Base-by-base conservation (phyloP, 257 asterid species). In the Solanum appendiculatum region DNA sequence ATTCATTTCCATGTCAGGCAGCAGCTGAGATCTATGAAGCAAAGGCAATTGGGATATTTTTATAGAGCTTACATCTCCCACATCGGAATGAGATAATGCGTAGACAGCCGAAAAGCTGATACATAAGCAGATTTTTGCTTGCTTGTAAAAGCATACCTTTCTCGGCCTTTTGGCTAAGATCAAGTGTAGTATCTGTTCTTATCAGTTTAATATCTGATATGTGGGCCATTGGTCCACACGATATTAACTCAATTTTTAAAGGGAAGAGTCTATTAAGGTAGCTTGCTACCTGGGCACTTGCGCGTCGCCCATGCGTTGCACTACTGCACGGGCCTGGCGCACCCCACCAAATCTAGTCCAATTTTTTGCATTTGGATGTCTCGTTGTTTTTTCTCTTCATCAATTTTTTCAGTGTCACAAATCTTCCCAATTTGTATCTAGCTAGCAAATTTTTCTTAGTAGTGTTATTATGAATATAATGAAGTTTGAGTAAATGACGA, bases 131-230 rank as follows among this genome's bases (percentile, higher is more conserved):
- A 29, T 14, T 1, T 15, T 31, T 2, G 1, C 15, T 68, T 0
- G 0, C 0, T 0, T 0, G 6, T 0, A 34, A 29, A 14, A 15
- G 1, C 94, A 93, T 92, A 91, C 93, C 93, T 92, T 91, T 91
- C 93, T 92, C 93, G 91, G 94, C 93, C 95, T 91, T 93, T 88
- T 88, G 89, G 91, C 87, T 90, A 88, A 86, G 89, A 88, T 90
- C 88, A 88, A 90, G 91, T 90, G 88, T 88, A 90, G 87, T 86
- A 90, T 90, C 66, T 90, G 87, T 88, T 90, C 87, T 88, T 90
- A 90, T 88, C 86, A 86, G 85, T 90, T 88, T 88, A 90, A 86
- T 86, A 88, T 90, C 74, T 86, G 84, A 90, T 90, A 86, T 60
- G 86, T 88, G 91, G 6, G 0, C 0, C 11, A 74, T n/a, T 0